Percentiles rank a stretch among this genome's conserved stretches.
phyloP scores from a whole-genome alignment of 2,329 filamentous ascomycete species.

The Fusarium poae region DNA sequence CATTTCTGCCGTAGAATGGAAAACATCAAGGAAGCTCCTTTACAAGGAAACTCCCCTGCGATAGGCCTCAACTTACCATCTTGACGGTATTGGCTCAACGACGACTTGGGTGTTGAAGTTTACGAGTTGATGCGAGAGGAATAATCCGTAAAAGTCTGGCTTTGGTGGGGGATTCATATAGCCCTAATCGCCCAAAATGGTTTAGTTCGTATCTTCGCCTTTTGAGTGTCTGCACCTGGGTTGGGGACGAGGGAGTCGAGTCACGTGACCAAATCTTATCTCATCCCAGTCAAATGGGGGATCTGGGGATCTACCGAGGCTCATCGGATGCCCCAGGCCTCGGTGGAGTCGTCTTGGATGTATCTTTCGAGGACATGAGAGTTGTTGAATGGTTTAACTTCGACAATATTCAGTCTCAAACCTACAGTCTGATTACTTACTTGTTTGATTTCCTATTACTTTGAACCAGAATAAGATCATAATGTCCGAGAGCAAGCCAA shows the following conservation, averaged over 20 bases:
- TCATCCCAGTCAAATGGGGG: conserved; percentile 24
- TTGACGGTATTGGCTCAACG: conserved; percentile 69
- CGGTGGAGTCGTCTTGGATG: conserved; percentile 28
- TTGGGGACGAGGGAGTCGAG: conserved; percentile 54
- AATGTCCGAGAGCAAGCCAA: conserved; percentile 64
- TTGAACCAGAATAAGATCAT: not conserved
- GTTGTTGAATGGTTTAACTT: not conserved
- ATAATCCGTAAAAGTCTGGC: conserved; percentile 47
- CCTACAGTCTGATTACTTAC: conserved; percentile 35
- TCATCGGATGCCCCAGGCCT: conserved; percentile 32
- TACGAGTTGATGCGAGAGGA: conserved; percentile 51
- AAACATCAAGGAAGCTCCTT: conserved; percentile 45
- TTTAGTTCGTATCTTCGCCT: conserved; percentile 28
- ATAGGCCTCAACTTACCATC: conserved; percentile 74
- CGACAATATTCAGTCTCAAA: conserved; percentile 14
- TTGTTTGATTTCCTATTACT: no score
- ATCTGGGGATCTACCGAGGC: conserved; percentile 48
- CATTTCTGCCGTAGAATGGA: conserved; percentile 59
- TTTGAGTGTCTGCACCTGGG: conserved; percentile 48
- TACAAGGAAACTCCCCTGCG: conserved; percentile 35
- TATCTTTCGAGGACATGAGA: conserved; percentile 12
- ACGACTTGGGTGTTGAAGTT: conserved; percentile 55
- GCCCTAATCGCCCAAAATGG: conserved; percentile 55
- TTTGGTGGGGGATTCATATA: conserved; percentile 58
- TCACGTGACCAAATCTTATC: conserved; percentile 48